Evolutionary conservation across 2,329 filamentous ascomycete species (phyloP).

Genomic region (Dactylella cylindrospora): DNA sequence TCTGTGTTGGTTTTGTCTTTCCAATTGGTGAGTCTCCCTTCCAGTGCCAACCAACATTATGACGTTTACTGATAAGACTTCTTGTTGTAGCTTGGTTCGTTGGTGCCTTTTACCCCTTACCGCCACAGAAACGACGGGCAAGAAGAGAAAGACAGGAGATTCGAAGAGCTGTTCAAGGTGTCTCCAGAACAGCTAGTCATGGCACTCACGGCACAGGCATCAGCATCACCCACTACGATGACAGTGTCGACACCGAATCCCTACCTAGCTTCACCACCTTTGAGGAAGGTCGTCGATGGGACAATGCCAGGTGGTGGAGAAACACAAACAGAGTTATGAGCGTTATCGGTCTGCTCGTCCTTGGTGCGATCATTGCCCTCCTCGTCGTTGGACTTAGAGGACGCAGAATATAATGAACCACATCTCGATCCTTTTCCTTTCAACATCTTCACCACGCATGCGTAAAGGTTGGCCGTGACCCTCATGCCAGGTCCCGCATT

Average conservation of each 20-base stretch:
- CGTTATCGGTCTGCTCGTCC: conserved; percentile 45
- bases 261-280: conserved; percentile 43
- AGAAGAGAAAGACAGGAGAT: conserved; percentile 41
- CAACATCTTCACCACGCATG: conserved; percentile 11
- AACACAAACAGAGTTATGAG: conserved; percentile 47
- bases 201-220: conserved; percentile 32
- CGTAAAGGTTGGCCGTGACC: conserved; percentile 6
- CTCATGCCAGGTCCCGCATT: conserved; percentile 34
- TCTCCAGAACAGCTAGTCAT: conserved; percentile 18
- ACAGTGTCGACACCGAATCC: conserved; percentile 42
- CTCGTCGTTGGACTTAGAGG: conserved; percentile 41
- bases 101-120: conserved; percentile 34
- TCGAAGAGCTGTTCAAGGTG: conserved; percentile 28
- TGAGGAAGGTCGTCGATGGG: conserved; percentile 40
- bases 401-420: conserved; percentile 15
- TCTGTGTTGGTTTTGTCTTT: conserved; percentile 48
- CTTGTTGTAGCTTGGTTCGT: conserved; percentile 34
- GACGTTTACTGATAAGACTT: conserved; percentile 14
- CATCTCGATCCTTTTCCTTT: background rate
- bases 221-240: conserved; percentile 36
- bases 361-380: conserved; percentile 46
- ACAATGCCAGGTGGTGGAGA: conserved; percentile 48
- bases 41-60: conserved; percentile 20
- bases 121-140: conserved; percentile 33
- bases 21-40: conserved; percentile 46